These are phyloP conservation scores for Euclidium syriacum DNA, from an alignment of 345 rosid species.

Conservation along the genomic window DNA sequence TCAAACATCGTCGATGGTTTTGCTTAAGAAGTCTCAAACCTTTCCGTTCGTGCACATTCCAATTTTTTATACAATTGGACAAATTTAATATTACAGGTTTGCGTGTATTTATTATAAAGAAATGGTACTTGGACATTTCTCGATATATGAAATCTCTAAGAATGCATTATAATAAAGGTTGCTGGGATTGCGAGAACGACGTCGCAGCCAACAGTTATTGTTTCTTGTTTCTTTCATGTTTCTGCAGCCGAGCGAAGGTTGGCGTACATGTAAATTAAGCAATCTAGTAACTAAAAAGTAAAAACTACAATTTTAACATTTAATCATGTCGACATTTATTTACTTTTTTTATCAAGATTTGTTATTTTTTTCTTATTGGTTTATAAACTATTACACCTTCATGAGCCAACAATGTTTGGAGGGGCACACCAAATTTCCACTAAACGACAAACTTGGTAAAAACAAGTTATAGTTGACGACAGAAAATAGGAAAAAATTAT, in stretches of 20 bases:
- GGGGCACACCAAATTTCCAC: too few species aligned
- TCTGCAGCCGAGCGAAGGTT: background rate
- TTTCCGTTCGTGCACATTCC: slow-evolving; percentile 22
- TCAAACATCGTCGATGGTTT: slow-evolving; percentile 2
- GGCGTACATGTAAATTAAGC: background rate
- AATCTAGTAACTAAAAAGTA: background rate
- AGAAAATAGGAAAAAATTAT: background rate
- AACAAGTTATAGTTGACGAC: background rate
- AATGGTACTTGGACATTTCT: slow-evolving; percentile 13
- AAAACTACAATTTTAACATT: background rate
- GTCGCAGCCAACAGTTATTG: slow-evolving; percentile 21
- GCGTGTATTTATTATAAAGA: slow-evolving; percentile 1
- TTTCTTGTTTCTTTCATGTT: slow-evolving; percentile 17
- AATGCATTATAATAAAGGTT: slow-evolving; percentile 15
- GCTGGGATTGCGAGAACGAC: slow-evolving; percentile 24
- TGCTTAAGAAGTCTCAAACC: slow-evolving; percentile 1
- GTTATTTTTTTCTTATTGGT: too few species aligned
- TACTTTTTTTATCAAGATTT: too few species aligned
- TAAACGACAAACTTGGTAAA: too few species aligned
- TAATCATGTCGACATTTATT: too few species aligned
- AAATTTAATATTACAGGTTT: slow-evolving; percentile 12
- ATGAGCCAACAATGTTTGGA: too few species aligned
- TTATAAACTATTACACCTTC: too few species aligned
- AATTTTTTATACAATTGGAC: background rate
- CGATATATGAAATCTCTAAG: background rate